A percentile compares a stretch with the other conserved stretches of the same genome.
Evolutionary conservation across 208 protist genomes (phyloP).

Genomic region (Leishmania amazonensis): DNA sequence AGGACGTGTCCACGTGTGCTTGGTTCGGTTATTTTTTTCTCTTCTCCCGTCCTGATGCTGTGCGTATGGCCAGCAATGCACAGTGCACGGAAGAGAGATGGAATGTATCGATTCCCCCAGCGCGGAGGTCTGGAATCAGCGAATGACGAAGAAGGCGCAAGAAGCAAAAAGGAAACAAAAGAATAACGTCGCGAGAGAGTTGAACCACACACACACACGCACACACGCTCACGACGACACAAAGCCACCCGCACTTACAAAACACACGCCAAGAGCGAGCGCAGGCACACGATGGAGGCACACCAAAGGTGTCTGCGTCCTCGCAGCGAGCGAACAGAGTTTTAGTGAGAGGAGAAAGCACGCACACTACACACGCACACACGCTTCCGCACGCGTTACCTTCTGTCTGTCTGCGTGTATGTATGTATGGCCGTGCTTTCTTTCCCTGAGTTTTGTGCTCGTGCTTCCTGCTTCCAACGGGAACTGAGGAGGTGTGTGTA

Average conservation of each 20-base stretch:
- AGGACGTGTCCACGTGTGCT: slow-evolving; percentile 4
- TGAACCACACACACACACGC: background rate
- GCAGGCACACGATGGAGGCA: background rate
- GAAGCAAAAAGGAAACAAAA: background rate
- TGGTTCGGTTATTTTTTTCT: background rate
- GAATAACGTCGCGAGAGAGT: background rate
- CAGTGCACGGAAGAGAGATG: background rate
- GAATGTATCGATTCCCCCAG: slow-evolving; percentile 7
- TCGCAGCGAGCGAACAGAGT: background rate
- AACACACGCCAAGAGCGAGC: background rate
- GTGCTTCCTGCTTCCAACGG: background rate
- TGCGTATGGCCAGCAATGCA: background rate
- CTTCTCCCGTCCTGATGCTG: background rate
- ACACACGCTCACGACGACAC: background rate
- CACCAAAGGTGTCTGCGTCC: background rate
- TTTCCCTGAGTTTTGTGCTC: background rate
- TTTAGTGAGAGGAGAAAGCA: background rate
- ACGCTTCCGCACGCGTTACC: background rate
- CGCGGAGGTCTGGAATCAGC: background rate
- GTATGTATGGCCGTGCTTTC: background rate
- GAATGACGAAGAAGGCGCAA: background rate
- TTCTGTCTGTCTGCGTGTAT: background rate
- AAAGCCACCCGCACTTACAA: background rate
- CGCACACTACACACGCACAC: background rate
- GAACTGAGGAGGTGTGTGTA: background rate